Base-by-base conservation (phyloP, 768 basidiomycete species). In the Sporobolomyces roseus region DNA sequence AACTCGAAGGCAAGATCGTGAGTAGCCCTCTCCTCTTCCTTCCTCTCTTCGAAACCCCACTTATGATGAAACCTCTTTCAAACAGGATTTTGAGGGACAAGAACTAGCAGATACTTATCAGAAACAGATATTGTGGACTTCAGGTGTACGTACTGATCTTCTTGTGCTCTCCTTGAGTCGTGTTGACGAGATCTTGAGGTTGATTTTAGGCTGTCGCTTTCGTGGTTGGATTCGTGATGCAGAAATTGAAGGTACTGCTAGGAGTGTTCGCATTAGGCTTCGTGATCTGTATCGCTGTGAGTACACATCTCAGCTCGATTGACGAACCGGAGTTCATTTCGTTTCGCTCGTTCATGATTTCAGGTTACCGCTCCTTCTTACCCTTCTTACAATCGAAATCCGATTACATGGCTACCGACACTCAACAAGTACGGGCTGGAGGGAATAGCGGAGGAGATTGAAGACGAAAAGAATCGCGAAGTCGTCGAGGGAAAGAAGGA, bases 1-100 rank as follows among this genome's bases (percentile, higher is more conserved):
- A 54, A 13, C 56, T 69, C 35, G 68, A 69, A 29, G 62, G 68
- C 43, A 58, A 52, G 46, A 69, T 69, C 32, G 68, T 65, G 5
- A 51, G 66, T 48, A 12, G 17, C 21, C 32, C 23, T n/a, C 16
- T 13, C 25, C 35, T 49, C 48, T 10, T 9, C 36, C 8, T 9
- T 41, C 32, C 2, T 29, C 30, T 56, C 30, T 10, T 38, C 7
- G n/a, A n/a, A n/a, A 4, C 19, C 45, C 23, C 23, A 13, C 27
- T 25, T 14, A 4, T 17, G n/a, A n/a, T n/a, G n/a, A n/a, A n/a
- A n/a, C 30, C 27, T 7, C 35, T 36, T 6, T 52, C 2, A 2
- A 25, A 2, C 54, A 71, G 70, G 70, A 71, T 50, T 71, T 71
- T 30, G 35, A 35, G 21, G 70, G 70, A 13, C 70, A 71, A 25